Evolutionary conservation across 495 filamentous ascomycete genomes (phyloP).

Genomic region (Penicillium macrosclerotiorum): DNA sequence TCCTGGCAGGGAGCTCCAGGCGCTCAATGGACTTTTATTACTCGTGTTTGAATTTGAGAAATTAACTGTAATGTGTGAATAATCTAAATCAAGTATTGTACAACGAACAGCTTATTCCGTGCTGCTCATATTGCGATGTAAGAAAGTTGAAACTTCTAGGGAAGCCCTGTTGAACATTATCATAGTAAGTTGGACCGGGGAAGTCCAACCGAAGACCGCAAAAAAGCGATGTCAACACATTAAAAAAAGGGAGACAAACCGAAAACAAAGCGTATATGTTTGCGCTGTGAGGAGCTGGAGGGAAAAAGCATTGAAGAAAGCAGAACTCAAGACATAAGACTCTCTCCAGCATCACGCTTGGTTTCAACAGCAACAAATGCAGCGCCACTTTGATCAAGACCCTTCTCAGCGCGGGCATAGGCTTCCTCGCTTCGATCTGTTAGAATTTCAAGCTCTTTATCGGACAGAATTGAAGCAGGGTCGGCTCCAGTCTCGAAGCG

Average conservation of each 20-base stretch:
- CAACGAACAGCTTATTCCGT: neutral
- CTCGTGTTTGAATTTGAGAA: neutral
- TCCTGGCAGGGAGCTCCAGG: slow-evolving; percentile 36
- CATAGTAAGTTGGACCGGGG: too few relatives aligned
- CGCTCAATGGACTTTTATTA: slow-evolving; percentile 30
- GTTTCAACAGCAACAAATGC: slow-evolving; percentile 45
- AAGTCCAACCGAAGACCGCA: neutral
- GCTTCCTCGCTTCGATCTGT: slow-evolving; percentile 86
- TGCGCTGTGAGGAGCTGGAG: too few relatives aligned
- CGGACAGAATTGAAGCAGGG: slow-evolving; percentile 61
- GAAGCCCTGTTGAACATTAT: too few relatives aligned
- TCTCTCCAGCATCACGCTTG: slow-evolving; percentile 31
- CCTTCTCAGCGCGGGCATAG: slow-evolving; percentile 75
- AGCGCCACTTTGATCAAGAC: slow-evolving; percentile 46
- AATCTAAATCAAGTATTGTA: slow-evolving; percentile 3
- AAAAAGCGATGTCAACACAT: neutral
- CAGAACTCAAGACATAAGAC: slow-evolving; percentile 30
- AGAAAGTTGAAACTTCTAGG: neutral
- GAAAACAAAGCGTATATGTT: too few relatives aligned
- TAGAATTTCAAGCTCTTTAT: slow-evolving; percentile 73
- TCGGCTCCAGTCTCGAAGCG: slow-evolving; percentile 55
- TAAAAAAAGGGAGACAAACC: neutral
- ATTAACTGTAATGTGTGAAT: neutral
- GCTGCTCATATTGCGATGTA: neutral
- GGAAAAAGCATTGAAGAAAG: slow-evolving; percentile 2